These are phyloP conservation scores for Effrenium voratum DNA, from an alignment of 73 alveolate genomes.

Conservation along the genomic window DNA sequence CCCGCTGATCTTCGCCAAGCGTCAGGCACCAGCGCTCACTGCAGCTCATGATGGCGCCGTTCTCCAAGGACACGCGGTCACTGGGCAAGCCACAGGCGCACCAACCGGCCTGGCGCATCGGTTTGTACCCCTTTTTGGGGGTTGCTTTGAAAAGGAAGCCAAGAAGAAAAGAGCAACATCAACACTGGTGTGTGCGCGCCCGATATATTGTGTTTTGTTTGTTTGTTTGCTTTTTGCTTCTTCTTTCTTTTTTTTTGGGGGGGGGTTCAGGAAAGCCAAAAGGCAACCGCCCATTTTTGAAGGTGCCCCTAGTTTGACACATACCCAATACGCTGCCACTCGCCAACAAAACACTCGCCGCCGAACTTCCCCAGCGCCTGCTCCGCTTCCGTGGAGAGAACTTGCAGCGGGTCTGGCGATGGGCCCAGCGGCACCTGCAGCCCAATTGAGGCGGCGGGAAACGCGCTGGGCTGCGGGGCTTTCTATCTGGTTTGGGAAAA, in stretches of 20 bases:
- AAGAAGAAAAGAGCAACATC: too few species aligned
- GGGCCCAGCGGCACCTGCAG: conserved; percentile 98
- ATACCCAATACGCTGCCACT: neutral
- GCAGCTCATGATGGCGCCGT: conserved; percentile 97
- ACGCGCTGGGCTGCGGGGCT: too few species aligned
- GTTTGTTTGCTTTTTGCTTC: too few species aligned
- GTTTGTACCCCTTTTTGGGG: too few species aligned
- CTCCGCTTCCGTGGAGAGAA: conserved; percentile 99
- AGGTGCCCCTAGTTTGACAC: neutral
- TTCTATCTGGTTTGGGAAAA: too few species aligned
- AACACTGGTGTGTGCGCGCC: too few species aligned
- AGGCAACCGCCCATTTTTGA: neutral
- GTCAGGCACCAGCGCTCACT: conserved; percentile 98
- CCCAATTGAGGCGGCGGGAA: too few species aligned
- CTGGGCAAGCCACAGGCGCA: conserved; percentile 99
- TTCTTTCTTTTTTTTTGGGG: too few species aligned
- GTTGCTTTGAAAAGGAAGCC: too few species aligned
- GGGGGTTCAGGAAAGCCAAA: too few species aligned
- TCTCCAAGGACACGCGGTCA: conserved; percentile 98
- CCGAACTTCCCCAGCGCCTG: conserved; percentile 96
- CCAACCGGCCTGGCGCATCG: conserved; percentile 79
- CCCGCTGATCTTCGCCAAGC: neutral
- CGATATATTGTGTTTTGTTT: too few species aligned
- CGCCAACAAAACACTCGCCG: neutral
- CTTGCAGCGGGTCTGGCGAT: conserved; percentile 98